A percentile compares a stretch with the other conserved stretches of the same genome.
These are phyloP conservation scores for Ceratocystis cacaofunesta DNA, from an alignment of 2,329 filamentous ascomycete genomes.

Conservation along the genomic window DNA sequence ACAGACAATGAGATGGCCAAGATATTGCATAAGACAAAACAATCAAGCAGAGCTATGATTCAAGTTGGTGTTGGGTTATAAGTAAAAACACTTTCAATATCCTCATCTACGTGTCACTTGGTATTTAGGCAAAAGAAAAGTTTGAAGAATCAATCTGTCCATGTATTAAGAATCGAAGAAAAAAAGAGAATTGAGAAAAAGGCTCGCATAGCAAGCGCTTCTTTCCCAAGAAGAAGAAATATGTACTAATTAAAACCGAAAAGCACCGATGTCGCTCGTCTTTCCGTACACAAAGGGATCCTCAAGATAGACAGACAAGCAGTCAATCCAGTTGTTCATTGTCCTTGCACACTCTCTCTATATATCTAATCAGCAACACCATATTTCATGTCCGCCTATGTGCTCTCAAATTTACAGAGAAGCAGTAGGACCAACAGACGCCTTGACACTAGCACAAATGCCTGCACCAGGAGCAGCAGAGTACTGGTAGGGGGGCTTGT, in stretches of 20 bases:
- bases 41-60: no score
- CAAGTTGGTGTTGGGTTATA: no score
- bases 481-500: conserved; percentile 25
- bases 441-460: conserved; percentile 19
- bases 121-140: not conserved
- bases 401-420: conserved; percentile 11
- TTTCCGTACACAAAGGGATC: not conserved
- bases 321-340: not conserved
- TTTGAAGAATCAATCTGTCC: not conserved
- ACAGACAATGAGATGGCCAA: not conserved
- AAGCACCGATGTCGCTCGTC: not conserved
- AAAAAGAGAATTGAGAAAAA: not conserved
- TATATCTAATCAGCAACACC: not conserved
- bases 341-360: not conserved
- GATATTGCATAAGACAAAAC: not conserved
- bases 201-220: not conserved
- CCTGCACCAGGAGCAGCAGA: conserved; percentile 19
- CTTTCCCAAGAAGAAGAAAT: not conserved
- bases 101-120: no score
- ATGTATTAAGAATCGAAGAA: not conserved
- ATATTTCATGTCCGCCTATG: not conserved
- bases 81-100: no score
- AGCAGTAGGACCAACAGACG: conserved; percentile 17
- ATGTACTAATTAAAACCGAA: not conserved
- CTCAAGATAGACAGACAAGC: not conserved